Conservation (phyloP, 1,139 yeast species). For the Trichomonascaceae sp. region DNA sequence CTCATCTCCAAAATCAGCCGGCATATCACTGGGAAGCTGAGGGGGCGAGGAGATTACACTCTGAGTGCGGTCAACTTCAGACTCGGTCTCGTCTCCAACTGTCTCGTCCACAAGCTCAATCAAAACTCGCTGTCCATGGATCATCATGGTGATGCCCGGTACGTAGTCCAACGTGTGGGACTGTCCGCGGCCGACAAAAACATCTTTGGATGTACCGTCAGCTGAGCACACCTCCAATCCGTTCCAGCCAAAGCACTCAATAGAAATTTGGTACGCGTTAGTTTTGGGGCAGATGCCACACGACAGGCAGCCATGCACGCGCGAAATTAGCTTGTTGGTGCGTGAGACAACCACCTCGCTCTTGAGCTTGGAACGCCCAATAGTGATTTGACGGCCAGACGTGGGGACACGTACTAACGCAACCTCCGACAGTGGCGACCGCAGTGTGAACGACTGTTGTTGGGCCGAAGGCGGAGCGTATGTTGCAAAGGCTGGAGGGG, state of each 20-base stretch:
- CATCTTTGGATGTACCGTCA: slow-evolving; percentile 27
- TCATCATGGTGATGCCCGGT: slow-evolving; percentile 45
- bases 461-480: slow-evolving; percentile 12
- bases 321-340: slow-evolving; percentile 48
- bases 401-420: slow-evolving; percentile 21
- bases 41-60: too few species aligned
- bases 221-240: slow-evolving; percentile 13
- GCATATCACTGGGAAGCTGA: too few species aligned
- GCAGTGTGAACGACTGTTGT: slow-evolving; percentile 11
- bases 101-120: slow-evolving; percentile 38
- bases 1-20: too few species aligned
- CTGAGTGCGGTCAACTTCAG: too few species aligned
- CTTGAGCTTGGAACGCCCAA: slow-evolving; percentile 57
- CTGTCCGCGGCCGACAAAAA: slow-evolving; percentile 32
- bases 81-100: slow-evolving; percentile 25
- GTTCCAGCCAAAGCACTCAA: slow-evolving; percentile 2
- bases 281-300: slow-evolving; percentile 17
- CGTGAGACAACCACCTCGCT: slow-evolving; percentile 45
- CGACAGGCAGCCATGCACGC: slow-evolving; percentile 43
- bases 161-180: slow-evolving; percentile 41
- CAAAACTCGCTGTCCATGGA: slow-evolving; percentile 45
- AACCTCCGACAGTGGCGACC: slow-evolving; percentile 22
- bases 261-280: slow-evolving; percentile 3
- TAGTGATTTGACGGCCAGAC: slow-evolving; percentile 23
- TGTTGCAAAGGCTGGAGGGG: too few species aligned